Evolutionary conservation across 768 basidiomycete genomes (phyloP).

Genomic region (Coprinopsis strossmayeri): DNA sequence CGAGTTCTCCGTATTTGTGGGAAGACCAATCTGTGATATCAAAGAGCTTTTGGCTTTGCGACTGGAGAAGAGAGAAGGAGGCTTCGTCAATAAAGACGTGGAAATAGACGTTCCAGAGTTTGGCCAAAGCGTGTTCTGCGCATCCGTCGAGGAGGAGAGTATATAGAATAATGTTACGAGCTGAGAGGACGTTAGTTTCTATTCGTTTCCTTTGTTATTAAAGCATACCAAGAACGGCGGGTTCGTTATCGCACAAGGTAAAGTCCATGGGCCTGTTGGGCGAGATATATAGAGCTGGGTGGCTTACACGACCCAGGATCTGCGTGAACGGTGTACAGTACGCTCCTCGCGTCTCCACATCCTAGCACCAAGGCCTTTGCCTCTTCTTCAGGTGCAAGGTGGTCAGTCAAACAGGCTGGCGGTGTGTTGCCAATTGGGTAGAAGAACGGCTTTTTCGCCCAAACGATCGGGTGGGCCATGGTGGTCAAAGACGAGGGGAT

Average conservation of each 20-base stretch:
- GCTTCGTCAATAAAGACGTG: conserved; percentile 38
- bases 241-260: conserved; percentile 45
- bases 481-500: neutral
- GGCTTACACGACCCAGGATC: conserved; percentile 17
- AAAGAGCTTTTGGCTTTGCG: conserved; percentile 34
- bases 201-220: neutral
- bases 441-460: conserved; percentile 40
- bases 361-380: conserved; percentile 47
- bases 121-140: conserved; percentile 9
- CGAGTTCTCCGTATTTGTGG: conserved; percentile 29
- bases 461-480: conserved; percentile 12
- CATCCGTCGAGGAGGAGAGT: conserved; percentile 33
- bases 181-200: conserved; percentile 21
- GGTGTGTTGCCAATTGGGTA: conserved; percentile 58
- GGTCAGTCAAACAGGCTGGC: conserved; percentile 40
- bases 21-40: conserved; percentile 31
- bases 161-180: conserved; percentile 41
- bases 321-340: conserved; percentile 40
- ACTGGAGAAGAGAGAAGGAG: conserved; percentile 24
- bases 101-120: conserved; percentile 42
- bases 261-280: conserved; percentile 33
- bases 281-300: neutral
- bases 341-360: conserved; percentile 51
- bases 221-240: conserved; percentile 35
- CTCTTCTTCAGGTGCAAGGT: conserved; percentile 38